phyloP scores from a whole-genome alignment of 352 stramenopile genomes.

The Hyaloperonospora arabidopsidis region DNA sequence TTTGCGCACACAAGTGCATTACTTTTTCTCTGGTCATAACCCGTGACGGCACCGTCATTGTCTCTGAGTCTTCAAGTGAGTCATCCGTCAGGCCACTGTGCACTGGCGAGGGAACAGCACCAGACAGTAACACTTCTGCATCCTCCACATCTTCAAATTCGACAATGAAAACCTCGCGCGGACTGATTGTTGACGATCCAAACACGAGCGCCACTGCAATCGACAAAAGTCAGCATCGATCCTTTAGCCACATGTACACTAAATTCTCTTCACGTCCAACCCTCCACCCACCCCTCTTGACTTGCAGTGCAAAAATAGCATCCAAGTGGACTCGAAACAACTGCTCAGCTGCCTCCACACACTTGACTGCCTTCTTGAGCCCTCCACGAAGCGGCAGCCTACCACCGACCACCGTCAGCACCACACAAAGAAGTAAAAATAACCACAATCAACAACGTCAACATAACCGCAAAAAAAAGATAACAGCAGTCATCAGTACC shows the following conservation, averaged over 20 bases:
- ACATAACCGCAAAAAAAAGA: no score
- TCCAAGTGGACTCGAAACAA: constrained; percentile 26
- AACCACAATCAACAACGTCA: background rate
- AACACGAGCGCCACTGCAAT: constrained; percentile 53
- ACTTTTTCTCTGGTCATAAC: constrained; percentile 28
- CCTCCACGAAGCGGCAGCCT: constrained; percentile 26
- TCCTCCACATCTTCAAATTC: constrained; percentile 30
- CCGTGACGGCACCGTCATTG: constrained; percentile 1
- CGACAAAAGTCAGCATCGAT: constrained; percentile 4
- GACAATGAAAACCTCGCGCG: constrained; percentile 43
- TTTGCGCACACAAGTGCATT: constrained; percentile 46
- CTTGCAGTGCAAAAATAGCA: constrained; percentile 30
- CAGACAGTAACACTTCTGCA: background rate
- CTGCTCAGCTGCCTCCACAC: constrained; percentile 29
- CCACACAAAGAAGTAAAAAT: background rate
- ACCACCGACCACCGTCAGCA: constrained; percentile 2
- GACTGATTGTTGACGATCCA: constrained; percentile 43
- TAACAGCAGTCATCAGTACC: no score
- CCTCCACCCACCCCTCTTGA: constrained; percentile 25
- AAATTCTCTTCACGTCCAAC: no score
- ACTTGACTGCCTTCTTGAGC: constrained; percentile 46
- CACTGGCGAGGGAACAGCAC: background rate
- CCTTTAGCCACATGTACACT: background rate
- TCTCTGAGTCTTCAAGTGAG: constrained; percentile 12
- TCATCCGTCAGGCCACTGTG: constrained; percentile 12